Evolutionary conservation across 2,329 filamentous ascomycete species (phyloP).

Genomic region (Aspergillus fructus): DNA sequence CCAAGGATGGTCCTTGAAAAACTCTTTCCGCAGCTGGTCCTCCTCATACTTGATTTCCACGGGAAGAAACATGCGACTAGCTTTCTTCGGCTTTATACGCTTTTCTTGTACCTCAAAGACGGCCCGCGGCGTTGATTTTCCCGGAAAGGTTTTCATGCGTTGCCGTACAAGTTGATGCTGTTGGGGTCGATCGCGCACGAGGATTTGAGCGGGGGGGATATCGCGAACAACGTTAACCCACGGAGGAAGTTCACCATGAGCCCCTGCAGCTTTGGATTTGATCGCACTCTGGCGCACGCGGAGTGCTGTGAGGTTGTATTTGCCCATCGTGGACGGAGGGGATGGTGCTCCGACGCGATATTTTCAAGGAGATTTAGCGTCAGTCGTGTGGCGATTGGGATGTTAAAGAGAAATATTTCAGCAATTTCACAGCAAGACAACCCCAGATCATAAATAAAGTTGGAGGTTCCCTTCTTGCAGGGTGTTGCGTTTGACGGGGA

Average conservation of each 20-base stretch:
- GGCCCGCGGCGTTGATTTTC: slow-evolving; percentile 31
- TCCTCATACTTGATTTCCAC: slow-evolving; percentile 77
- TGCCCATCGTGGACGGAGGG: slow-evolving; percentile 39
- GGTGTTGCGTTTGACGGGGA: background rate
- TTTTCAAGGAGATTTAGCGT: background rate
- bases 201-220: slow-evolving; percentile 60
- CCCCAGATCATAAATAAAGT: background rate
- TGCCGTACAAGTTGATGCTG: slow-evolving; percentile 44
- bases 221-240: slow-evolving; percentile 60
- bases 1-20: slow-evolving; percentile 96
- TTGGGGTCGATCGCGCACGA: slow-evolving; percentile 58
- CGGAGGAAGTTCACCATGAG: slow-evolving; percentile 36
- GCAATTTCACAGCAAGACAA: too few species aligned
- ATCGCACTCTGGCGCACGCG: slow-evolving; percentile 46
- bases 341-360: slow-evolving; percentile 1
- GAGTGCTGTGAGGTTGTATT: slow-evolving; percentile 47
- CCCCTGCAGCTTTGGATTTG: slow-evolving; percentile 36
- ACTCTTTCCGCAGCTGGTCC: slow-evolving; percentile 74
- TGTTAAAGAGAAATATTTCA: background rate
- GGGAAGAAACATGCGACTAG: slow-evolving; percentile 78
- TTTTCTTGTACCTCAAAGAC: slow-evolving; percentile 37
- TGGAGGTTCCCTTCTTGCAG: background rate
- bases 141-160: slow-evolving; percentile 34
- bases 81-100: slow-evolving; percentile 56
- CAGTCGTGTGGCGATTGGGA: background rate